These are phyloP conservation scores for Chalciporus sphaerocephalus DNA, from an alignment of 768 basidiomycete genomes.

Conservation along the genomic window DNA sequence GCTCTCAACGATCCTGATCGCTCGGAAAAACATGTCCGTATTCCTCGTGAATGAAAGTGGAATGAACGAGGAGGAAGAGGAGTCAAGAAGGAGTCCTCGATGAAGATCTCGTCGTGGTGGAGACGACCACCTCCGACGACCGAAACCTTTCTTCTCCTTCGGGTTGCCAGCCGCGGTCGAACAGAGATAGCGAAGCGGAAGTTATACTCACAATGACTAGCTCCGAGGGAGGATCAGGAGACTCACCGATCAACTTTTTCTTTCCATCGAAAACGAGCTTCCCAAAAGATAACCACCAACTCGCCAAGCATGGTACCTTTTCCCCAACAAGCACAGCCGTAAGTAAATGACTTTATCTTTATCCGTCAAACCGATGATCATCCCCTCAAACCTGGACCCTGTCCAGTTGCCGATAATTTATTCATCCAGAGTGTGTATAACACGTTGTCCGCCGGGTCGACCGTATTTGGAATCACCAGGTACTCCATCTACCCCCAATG, in stretches of 20 bases:
- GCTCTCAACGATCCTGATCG: too few relatives aligned
- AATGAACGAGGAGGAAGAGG: neutral
- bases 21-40: constrained; percentile 11
- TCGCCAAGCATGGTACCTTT: neutral
- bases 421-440: neutral
- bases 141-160: neutral
- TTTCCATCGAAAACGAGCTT: neutral
- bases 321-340: neutral
- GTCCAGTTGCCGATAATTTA: neutral
- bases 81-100: neutral
- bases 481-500: neutral
- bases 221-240: neutral
- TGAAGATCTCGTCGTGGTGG: neutral
- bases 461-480: too few relatives aligned
- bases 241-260: neutral
- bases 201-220: neutral
- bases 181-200: neutral
- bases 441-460: too few relatives aligned
- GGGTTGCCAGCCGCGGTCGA: neutral
- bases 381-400: neutral
- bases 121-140: neutral
- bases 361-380: neutral
- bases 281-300: neutral
- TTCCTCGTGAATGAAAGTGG: constrained; percentile 10
- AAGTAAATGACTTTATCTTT: neutral